These are phyloP conservation scores for Letharia lupina DNA, from an alignment of 495 filamentous ascomycete genomes.

Conservation along the genomic window DNA sequence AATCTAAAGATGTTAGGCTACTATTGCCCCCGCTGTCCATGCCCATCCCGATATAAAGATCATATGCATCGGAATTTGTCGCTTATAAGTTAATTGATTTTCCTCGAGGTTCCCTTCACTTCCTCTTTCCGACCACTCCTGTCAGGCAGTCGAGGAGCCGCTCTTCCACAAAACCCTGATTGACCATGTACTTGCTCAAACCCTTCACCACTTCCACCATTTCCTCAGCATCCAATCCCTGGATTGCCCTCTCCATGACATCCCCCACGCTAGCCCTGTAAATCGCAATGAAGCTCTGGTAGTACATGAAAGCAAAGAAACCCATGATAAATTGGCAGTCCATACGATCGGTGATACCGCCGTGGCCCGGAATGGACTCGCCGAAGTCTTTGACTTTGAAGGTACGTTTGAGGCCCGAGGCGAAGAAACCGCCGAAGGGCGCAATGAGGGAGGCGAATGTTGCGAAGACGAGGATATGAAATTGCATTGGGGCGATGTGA, in stretches of 20 bases:
- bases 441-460: conserved; percentile 96
- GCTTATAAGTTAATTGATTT: no score
- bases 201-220: conserved; percentile 82
- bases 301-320: conserved; percentile 96
- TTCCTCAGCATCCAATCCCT: conserved; percentile 70
- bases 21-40: neutral
- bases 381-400: conserved; percentile 99
- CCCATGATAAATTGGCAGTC: conserved; percentile 99
- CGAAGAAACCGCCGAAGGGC: conserved; percentile 98
- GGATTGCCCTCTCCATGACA: conserved; percentile 83
- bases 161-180: conserved; percentile 64
- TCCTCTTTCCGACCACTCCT: conserved; percentile 12
- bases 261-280: conserved; percentile 72
- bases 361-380: conserved; percentile 94
- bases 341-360: conserved; percentile 98
- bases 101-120: conserved; percentile 9
- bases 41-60: neutral
- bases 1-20: neutral
- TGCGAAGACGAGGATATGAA: conserved; percentile 84
- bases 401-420: conserved; percentile 92
- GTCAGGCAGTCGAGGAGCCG: conserved; percentile 38
- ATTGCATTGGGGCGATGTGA: conserved; percentile 79
- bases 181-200: conserved; percentile 74
- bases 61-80: neutral
- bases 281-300: conserved; percentile 90